Conservation (phyloP, 257 asterid genomes). For the Gentiana dahurica region DNA sequence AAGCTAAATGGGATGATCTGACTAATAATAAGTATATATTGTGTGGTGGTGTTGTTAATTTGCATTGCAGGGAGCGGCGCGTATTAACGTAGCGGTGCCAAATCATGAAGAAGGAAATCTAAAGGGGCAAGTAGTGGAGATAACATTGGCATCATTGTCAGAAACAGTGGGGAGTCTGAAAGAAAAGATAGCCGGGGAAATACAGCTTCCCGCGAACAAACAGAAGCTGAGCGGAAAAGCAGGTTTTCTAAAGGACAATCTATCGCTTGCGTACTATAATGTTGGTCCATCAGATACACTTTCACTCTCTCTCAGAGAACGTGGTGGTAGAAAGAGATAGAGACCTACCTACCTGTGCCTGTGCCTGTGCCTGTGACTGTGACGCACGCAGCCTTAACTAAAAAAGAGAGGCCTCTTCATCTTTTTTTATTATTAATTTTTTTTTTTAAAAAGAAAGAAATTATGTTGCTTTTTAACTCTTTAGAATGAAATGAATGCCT, state of each 20-base stretch:
- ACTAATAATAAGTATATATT: neutral
- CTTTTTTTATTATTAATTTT: no score
- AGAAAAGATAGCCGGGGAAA: constrained; percentile 91
- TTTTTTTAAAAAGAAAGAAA: no score
- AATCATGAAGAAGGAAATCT: constrained; percentile 85
- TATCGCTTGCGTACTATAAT: constrained; percentile 90
- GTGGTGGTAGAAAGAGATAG: constrained; percentile 97
- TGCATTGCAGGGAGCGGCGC: constrained; percentile 69
- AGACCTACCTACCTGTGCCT: no score
- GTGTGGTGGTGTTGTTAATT: neutral
- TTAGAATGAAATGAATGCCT: no score
- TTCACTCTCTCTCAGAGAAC: constrained; percentile 83
- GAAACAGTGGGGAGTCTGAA: constrained; percentile 82
- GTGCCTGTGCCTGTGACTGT: neutral
- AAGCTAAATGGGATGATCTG: no score
- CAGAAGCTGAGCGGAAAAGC: constrained; percentile 98
- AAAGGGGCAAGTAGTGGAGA: constrained; percentile 81
- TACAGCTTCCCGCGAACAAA: constrained; percentile 89
- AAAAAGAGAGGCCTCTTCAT: no score
- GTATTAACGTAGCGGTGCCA: constrained; percentile 62
- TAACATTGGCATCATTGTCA: constrained; percentile 57
- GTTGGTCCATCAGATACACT: constrained; percentile 63
- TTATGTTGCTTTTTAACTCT: no score
- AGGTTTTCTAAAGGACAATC: constrained; percentile 93
- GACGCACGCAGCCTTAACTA: neutral